phyloP scores from a whole-genome alignment of 352 stramenopile species.

The Pythium guiyangense region DNA sequence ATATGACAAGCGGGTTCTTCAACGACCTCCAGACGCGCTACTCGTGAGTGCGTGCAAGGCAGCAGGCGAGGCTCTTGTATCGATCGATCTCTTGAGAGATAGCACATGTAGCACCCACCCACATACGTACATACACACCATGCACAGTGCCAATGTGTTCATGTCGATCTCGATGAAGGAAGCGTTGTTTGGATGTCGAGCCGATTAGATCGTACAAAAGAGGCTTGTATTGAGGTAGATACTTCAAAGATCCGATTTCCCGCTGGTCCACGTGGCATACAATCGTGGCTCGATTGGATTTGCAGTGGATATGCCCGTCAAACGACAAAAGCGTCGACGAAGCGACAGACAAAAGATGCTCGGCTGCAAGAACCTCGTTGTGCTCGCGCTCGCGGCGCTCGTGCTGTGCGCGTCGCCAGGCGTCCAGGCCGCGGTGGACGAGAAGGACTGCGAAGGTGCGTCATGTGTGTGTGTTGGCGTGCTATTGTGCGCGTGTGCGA shows the following conservation, averaged over 20 bases:
- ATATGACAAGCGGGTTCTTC: constrained; percentile 89
- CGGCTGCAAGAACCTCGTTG: constrained; percentile 45
- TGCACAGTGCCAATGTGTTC: no score
- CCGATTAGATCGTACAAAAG: no score
- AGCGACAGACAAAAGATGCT: constrained; percentile 26
- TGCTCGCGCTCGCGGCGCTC: constrained; percentile 70
- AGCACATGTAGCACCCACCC: no score
- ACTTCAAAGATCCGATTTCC: no score
- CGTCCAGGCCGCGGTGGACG: constrained; percentile 46
- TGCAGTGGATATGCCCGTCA: not conserved
- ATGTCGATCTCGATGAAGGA: no score
- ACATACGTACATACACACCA: no score
- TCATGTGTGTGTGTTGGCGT: not conserved
- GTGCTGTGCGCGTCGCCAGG: constrained; percentile 23
- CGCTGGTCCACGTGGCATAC: no score
- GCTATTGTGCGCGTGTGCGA: not conserved
- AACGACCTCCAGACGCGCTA: constrained; percentile 82
- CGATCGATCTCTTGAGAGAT: not conserved
- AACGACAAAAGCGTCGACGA: not conserved
- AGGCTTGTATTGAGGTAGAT: no score
- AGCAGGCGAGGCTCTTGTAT: not conserved
- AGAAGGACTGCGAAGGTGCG: constrained; percentile 90
- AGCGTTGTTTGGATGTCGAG: no score
- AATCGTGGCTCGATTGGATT: not conserved
- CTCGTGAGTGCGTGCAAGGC: constrained; percentile 22